Evolutionary conservation across 1,284 basidiomycete species (phyloP).

Genomic region (Inonotus hispidus): DNA sequence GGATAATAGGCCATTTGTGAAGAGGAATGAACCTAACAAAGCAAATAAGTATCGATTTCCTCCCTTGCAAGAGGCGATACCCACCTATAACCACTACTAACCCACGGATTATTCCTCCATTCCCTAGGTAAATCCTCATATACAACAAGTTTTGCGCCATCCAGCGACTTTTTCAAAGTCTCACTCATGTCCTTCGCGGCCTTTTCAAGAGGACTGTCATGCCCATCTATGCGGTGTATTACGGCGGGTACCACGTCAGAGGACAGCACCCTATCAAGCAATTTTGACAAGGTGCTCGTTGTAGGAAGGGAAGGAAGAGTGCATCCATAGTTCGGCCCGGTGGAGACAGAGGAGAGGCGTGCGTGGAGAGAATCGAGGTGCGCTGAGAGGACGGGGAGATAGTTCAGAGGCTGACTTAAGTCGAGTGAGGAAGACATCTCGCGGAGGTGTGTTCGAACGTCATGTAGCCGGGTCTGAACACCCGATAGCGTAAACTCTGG

Average conservation of each 20-base stretch:
- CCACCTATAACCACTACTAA: constrained; percentile 81
- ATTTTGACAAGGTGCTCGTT: constrained; percentile 44
- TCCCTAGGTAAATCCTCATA: constrained; percentile 76
- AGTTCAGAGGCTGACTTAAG: constrained; percentile 46
- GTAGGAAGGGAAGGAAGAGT: constrained; percentile 37
- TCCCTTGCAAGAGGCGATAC: constrained; percentile 26
- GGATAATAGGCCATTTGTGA: constrained; percentile 69
- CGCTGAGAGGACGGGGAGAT: too few species aligned
- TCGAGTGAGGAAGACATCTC: constrained; percentile 39
- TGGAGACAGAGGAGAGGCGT: too few species aligned
- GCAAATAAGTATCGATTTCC: neutral
- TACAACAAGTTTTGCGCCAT: constrained; percentile 65
- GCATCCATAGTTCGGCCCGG: too few species aligned
- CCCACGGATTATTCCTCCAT: too few species aligned
- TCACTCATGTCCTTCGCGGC: constrained; percentile 47
- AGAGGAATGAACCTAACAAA: too few species aligned
- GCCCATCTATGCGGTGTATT: constrained; percentile 36
- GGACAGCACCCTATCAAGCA: constrained; percentile 54
- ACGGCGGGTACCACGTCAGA: constrained; percentile 53
- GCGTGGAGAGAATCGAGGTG: too few species aligned
- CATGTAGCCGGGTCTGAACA: too few species aligned
- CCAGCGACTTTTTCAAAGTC: constrained; percentile 58
- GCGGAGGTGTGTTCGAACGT: constrained; percentile 49
- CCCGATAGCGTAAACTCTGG: too few species aligned
- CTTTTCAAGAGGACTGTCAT: constrained; percentile 46